Conservation (phyloP, 2,329 filamentous ascomycete genomes). For the Fusarium illudens region DNA sequence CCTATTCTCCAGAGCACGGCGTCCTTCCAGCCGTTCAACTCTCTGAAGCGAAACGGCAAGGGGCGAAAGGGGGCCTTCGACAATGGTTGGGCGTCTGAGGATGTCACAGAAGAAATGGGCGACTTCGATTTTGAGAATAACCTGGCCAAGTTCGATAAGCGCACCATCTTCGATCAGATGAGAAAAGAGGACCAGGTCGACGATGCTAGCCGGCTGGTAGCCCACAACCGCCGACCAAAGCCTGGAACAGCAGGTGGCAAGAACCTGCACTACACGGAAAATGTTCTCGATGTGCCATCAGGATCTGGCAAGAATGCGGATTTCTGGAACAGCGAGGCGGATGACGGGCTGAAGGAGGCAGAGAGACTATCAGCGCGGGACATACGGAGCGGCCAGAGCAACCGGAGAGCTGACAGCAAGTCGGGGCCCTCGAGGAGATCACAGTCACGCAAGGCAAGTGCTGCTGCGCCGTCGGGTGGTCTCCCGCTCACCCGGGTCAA, state of each 20-base stretch:
- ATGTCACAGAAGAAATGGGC: constrained; percentile 92
- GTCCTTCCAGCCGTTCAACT: constrained; percentile 69
- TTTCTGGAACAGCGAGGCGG: constrained; percentile 79
- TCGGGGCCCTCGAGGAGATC: constrained; percentile 58
- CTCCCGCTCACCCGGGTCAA: constrained; percentile 58
- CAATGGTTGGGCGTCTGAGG: constrained; percentile 95
- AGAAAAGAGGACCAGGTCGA: constrained; percentile 86
- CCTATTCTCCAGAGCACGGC: constrained; percentile 67
- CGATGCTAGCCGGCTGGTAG: constrained; percentile 90
- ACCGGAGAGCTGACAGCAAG: constrained; percentile 63
- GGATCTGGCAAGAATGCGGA: constrained; percentile 55
- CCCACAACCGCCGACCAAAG: constrained; percentile 78
- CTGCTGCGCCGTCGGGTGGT: constrained; percentile 46
- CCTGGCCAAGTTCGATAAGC: constrained; percentile 94
- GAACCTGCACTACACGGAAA: constrained; percentile 91
- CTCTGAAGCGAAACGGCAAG: constrained; percentile 65
- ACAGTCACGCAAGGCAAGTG: constrained; percentile 66
- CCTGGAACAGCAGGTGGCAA: constrained; percentile 82
- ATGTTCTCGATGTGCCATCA: constrained; percentile 76
- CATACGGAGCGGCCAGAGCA: constrained; percentile 59
- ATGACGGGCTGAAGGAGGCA: constrained; percentile 61
- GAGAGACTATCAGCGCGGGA: constrained; percentile 61
- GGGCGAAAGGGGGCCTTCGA: constrained; percentile 59
- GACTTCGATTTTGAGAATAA: constrained; percentile 95
- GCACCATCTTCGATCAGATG: constrained; percentile 90